Evolutionary conservation across 2,329 filamentous ascomycete species (phyloP), one percentile per base, ranked within the genome.

Genomic region (Colletotrichum agaves): DNA sequence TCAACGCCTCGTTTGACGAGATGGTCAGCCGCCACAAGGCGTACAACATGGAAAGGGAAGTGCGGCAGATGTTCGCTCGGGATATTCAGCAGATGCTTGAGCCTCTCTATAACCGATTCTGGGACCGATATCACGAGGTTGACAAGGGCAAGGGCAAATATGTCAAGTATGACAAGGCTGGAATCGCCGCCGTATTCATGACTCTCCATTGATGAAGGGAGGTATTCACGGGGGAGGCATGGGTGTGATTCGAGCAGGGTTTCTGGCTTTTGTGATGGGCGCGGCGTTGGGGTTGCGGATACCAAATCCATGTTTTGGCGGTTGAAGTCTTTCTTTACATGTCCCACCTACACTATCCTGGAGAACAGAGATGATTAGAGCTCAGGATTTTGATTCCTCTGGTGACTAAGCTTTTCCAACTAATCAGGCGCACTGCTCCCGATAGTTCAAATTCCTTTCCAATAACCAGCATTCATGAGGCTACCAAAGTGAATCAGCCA

Each of bases 101-200:
- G 81, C 94, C 95, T 61, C 85, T 99, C 13, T 99, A 99, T 81
- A 92, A 91, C 70, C 88, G 96, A 50, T 99, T 99, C 81, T 98
- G 93, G 90, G 96, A 98, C 80, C 88, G 95, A 31, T 99, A 99
- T 77, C 94, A 98, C 77, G 96, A 98, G 80, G 90, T 98, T 71
- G 95, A 98, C 81, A 98, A 97, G 83, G 96, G 96, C 67, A 97
- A 94, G 81, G 95, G 95, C 73, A 99, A 99, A 80, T 97, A 98
- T 79, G 94, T 97, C 78, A 98, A 97, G 82, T 98, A 97, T 78
- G 94, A 98, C 82, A 98, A 98, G 83, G 85, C 85, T 44, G 88
- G 89, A 53, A 90, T 99, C 74, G 88, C 91, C 52, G 87, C 88
- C 21, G 84, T 91, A 10, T 90, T 90, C 73, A 74, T 82, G 60